Conservation (phyloP, 2,329 filamentous ascomycete genomes). For the Harringtonia lauricola region DNA sequence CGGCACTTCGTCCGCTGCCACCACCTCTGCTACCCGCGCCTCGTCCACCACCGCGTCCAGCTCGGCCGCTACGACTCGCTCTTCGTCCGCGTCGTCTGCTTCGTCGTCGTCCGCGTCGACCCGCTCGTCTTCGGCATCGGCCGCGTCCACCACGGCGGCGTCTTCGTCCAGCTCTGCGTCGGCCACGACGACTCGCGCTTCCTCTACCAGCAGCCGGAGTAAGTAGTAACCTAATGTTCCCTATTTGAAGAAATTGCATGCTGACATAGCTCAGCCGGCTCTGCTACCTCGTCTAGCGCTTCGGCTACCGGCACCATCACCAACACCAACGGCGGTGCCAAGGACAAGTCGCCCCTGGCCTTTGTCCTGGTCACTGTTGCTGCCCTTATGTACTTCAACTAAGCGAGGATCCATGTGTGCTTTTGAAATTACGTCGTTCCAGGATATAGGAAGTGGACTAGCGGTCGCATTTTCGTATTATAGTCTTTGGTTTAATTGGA, state of each 20-base stretch:
- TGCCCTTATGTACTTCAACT: constrained; percentile 31
- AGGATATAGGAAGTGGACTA: too few relatives aligned
- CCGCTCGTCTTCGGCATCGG: not conserved
- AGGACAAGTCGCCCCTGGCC: constrained; percentile 27
- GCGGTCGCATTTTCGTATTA: too few relatives aligned
- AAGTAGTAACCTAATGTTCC: too few relatives aligned
- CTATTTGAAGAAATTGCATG: too few relatives aligned
- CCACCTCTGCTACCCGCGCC: constrained; percentile 1
- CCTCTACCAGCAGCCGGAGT: not conserved
- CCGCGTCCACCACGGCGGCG: not conserved
- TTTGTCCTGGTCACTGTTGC: constrained; percentile 27
- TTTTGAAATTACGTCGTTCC: too few relatives aligned
- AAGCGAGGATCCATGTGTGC: constrained; percentile 9
- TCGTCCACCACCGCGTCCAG: not conserved
- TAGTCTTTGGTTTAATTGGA: not conserved
- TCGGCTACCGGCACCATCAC: constrained; percentile 13
- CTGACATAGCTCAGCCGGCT: not conserved
- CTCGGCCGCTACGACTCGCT: constrained; percentile 5
- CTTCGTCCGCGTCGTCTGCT: not conserved
- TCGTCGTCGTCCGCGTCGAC: not conserved
- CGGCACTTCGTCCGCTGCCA: not conserved
- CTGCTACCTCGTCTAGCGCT: constrained; percentile 8
- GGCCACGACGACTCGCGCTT: not conserved
- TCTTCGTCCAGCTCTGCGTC: not conserved
- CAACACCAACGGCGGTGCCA: constrained; percentile 24